Evolutionary conservation across 225 moss, liverwort and hornwort species (phyloP).

Genomic region (Thuidium tamariscinum): DNA sequence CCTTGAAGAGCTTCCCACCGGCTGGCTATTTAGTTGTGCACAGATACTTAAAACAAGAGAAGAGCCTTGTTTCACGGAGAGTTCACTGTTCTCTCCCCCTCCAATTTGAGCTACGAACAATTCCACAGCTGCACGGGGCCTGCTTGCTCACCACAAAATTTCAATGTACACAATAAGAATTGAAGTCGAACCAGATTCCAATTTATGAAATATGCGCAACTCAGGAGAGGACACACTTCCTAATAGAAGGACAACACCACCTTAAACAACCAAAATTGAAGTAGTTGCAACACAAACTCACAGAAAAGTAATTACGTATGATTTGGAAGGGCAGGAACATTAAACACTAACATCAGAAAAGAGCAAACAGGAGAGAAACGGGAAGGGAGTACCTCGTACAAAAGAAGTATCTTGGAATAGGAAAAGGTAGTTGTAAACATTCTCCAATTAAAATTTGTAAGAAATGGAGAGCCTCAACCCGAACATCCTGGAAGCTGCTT

Average conservation of each 20-base stretch:
- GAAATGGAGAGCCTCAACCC: slow-evolving; percentile 17
- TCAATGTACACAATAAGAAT: background rate
- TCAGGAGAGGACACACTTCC: background rate
- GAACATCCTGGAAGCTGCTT: slow-evolving; percentile 11
- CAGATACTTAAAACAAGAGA: slow-evolving; percentile 37
- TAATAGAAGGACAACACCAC: background rate
- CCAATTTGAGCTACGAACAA: slow-evolving; percentile 39
- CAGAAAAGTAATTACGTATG: background rate
- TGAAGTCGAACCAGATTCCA: background rate
- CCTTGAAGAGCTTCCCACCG: slow-evolving; percentile 7
- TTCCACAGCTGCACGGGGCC: slow-evolving; percentile 56
- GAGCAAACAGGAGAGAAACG: background rate
- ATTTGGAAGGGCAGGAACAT: background rate
- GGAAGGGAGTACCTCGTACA: slow-evolving; percentile 34
- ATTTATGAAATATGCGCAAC: background rate
- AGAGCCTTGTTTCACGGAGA: slow-evolving; percentile 37
- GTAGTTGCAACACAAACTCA: background rate
- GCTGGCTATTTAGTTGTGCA: slow-evolving; percentile 23
- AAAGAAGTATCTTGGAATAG: slow-evolving; percentile 44
- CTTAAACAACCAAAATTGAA: background rate
- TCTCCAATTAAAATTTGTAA: slow-evolving; percentile 24
- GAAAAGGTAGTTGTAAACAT: slow-evolving; percentile 25
- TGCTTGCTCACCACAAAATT: slow-evolving; percentile 16
- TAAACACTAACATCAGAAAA: background rate
- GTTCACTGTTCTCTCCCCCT: slow-evolving; percentile 33